Base-by-base conservation (phyloP, 2,329 filamentous ascomycete genomes). In the Colletotrichum sp. region DNA sequence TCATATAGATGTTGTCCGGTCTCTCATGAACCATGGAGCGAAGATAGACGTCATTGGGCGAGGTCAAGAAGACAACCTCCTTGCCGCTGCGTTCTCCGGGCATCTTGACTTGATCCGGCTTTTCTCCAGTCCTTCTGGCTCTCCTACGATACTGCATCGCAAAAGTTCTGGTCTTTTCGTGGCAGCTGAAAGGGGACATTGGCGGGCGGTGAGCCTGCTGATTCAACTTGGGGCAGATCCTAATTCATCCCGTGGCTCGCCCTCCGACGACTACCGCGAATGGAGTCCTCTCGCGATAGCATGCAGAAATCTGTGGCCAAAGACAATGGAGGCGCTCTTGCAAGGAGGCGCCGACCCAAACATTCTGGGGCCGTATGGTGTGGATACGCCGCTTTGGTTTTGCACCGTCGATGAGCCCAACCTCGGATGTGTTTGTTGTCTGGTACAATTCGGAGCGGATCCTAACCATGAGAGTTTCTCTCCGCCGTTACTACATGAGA, bases 71-170 rank as follows among this genome's bases (percentile, higher is more conserved):
- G 44, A 52, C n/a, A 52, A 3, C 3, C 44, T 52, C 44, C 44
- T 52, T 52, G 44, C 44, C 44, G 44, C 44, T 21, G 44, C n/a
- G 44, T 52, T 52, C 2, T 52, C 44, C 44, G 44, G 44, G 6
- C 44, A 52, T 52, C 44, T 52, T 2, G 44, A 52, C 10, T 52
- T 21, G 44, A 52, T 52, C 44, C n/a, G 44, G n/a, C 44, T 52
- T 21, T 52, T 52, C 44, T 52, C 0, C 44, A 52, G 6, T 13
- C 12, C 44, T 7, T 0, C 4, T 21, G 44, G 0, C 4, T 52
- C 44, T 2, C 2, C n/a, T 52, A 21, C 2, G 2, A 13, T 2
- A 2, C 44, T 2, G 10, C 44, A 21, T 1, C 44, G 0, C n/a
- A 52, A 21, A 5, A 21, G 6, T 52, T 21, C n/a, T 13, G 2